Evolutionary conservation across 176 grass and related monocot genomes (phyloP), one percentile per base, ranked within the genome.

Genomic region (Dendrocalamus sinicus): DNA sequence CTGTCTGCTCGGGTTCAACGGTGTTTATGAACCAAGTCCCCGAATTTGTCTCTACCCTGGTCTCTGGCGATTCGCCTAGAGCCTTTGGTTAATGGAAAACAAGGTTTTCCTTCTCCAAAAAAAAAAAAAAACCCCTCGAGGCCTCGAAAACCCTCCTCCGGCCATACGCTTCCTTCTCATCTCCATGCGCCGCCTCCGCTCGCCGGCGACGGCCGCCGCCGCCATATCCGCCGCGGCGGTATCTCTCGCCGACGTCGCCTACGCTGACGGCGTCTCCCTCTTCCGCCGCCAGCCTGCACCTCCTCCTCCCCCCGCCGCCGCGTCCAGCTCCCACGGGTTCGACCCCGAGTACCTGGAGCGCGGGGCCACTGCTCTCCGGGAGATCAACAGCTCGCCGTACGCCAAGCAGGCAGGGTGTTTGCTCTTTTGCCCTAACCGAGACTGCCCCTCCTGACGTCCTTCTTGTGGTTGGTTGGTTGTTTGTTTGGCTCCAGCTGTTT

Each of bases 351-450:
- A 64, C 26, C 90, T 96, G 41, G 91, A 99, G 81, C 86, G 90
- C 20, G 91, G 85, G 54, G 96, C 93, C 3, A 59, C 30, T 54
- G 86, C 79, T 22, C 77, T 99, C 84, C 85, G 96, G 52, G 50
- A 94, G 85, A 92, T 99, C 79, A 99, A 96, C 55, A 67, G 55
- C n/a, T 99, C 93, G 26, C 82, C 79, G 77, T 82, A 86, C 73
- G 16, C 84, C 37, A 99, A 96, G 88, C 60, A 88, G 92, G 96
- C 87, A 89, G 90, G 96, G 84, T 94, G 79, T 85, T 88, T 77
- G 81, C 55, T 78, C 77, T 22, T 75, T 75, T 85, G 84, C 72
- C 66, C 71, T 48, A 45, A 32, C n/a, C 46, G 66, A n/a, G 16
- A 39, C 13, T 78, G 5, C n/a, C 50, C 51, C 50, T 58, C 61